These are phyloP conservation scores for Pezicula neosporulosa DNA, from an alignment of 2,329 filamentous ascomycete genomes.

Conservation along the genomic window DNA sequence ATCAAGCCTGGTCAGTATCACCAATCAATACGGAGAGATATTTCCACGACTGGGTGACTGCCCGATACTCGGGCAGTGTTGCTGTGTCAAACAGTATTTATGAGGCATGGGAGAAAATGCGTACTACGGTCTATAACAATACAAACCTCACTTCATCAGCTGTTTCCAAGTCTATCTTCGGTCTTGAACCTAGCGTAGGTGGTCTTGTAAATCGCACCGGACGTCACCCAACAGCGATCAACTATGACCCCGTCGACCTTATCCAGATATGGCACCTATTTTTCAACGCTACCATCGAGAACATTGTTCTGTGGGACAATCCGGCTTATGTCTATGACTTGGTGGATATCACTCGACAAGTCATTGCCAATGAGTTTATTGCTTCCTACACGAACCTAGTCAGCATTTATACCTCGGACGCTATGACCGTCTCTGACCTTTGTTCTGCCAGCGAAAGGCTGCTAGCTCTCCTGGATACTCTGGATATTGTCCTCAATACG, in stretches of 20 bases:
- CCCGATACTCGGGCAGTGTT: constrained; percentile 33
- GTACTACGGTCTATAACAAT: constrained; percentile 45
- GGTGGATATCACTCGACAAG: constrained; percentile 45
- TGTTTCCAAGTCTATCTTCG: constrained; percentile 43
- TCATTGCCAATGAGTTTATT: constrained; percentile 43
- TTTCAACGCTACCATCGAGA: constrained; percentile 29
- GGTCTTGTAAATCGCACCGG: constrained; percentile 36
- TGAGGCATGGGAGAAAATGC: constrained; percentile 42
- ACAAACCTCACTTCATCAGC: constrained; percentile 36
- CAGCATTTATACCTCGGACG: no score
- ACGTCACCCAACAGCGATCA: constrained; percentile 37
- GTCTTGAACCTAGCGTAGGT: constrained; percentile 38
- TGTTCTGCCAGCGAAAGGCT: no score
- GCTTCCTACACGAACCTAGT: constrained; percentile 50
- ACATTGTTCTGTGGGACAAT: constrained; percentile 35
- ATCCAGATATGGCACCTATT: constrained; percentile 36
- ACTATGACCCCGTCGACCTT: constrained; percentile 36
- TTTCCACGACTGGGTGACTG: constrained; percentile 41
- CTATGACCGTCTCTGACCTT: no score
- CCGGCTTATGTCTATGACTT: constrained; percentile 42
- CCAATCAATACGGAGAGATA: constrained; percentile 41
- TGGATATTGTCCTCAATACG: no score
- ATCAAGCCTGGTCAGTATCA: constrained; percentile 43
- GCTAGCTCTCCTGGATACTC: no score
- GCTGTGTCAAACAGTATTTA: constrained; percentile 31